These are phyloP conservation scores for Penicillium bialowiezense DNA, from an alignment of 495 filamentous ascomycete species.

Conservation along the genomic window DNA sequence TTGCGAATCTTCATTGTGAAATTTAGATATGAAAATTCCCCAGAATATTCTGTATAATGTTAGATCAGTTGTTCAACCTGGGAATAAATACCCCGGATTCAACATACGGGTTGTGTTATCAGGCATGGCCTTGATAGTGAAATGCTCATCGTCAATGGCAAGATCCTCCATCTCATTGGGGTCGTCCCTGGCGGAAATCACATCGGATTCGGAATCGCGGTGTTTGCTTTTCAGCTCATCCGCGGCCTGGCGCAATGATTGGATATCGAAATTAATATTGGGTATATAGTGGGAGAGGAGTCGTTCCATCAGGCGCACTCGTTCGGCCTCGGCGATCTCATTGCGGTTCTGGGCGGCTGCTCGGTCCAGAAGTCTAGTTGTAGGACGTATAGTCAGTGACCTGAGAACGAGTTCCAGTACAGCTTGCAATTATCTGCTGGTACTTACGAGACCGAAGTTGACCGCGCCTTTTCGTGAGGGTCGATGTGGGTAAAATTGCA, in stretches of 20 bases:
- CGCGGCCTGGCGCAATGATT: constrained; percentile 39
- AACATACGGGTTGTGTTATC: constrained; percentile 47
- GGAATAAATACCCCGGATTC: background rate
- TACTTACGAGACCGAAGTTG: constrained; percentile 39
- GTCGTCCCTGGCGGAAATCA: constrained; percentile 30
- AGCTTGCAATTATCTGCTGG: background rate
- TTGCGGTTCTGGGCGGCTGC: constrained; percentile 35
- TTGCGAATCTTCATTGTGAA: constrained; percentile 49
- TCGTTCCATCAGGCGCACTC: constrained; percentile 44
- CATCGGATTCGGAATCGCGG: constrained; percentile 36
- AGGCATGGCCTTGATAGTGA: constrained; percentile 45
- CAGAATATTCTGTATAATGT: constrained; percentile 43
- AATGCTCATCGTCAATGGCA: constrained; percentile 45
- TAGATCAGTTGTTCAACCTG: background rate
- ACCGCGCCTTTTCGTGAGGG: constrained; percentile 35
- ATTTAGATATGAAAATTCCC: constrained; percentile 51
- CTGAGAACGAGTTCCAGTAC: background rate
- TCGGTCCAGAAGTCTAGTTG: constrained; percentile 33
- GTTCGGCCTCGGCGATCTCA: constrained; percentile 44
- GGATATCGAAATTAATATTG: constrained; percentile 42
- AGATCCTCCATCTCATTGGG: constrained; percentile 42
- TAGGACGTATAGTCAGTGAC: background rate
- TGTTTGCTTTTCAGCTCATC: constrained; percentile 39
- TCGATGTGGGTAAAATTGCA: constrained; percentile 48
- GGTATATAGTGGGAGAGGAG: constrained; percentile 43